Conservation (phyloP, 2,329 filamentous ascomycete genomes). For the Helotiales sp. region DNA sequence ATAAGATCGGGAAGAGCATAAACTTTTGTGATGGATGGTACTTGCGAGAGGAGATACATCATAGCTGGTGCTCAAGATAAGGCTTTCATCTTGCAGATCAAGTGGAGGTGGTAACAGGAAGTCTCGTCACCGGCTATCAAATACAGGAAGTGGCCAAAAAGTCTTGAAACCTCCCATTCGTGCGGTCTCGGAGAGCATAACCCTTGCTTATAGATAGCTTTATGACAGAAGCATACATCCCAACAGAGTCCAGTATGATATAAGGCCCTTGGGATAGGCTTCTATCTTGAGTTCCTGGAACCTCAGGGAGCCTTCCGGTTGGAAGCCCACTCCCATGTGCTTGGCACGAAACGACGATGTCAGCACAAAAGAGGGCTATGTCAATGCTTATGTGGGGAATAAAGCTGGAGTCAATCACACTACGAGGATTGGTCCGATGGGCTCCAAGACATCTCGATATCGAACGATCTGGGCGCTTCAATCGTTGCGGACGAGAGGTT, state of each 20-base stretch:
- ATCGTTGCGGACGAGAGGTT: background rate
- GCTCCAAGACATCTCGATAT: background rate
- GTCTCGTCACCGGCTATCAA: background rate
- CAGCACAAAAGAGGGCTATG: constrained; percentile 2
- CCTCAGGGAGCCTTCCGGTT: constrained; percentile 14
- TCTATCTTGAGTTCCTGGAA: background rate
- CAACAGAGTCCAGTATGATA: background rate
- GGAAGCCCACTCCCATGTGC: constrained; percentile 17
- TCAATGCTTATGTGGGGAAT: background rate
- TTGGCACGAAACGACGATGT: constrained; percentile 6
- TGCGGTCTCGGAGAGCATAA: constrained; percentile 1
- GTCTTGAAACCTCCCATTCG: background rate
- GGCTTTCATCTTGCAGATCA: background rate
- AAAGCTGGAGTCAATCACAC: background rate
- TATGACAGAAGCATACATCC: background rate
- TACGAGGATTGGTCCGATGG: constrained; percentile 1
- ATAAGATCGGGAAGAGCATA: background rate
- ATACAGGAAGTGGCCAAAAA: constrained; percentile 3
- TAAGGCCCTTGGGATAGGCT: constrained; percentile 2
- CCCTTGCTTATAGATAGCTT: background rate
- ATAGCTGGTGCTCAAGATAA: background rate
- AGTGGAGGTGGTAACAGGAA: background rate
- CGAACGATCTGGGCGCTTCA: constrained; percentile 7
- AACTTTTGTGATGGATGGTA: background rate
- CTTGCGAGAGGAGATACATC: background rate